phyloP scores from a whole-genome alignment of 1,139 yeast genomes.

The Suhomyces chickasaworum region DNA sequence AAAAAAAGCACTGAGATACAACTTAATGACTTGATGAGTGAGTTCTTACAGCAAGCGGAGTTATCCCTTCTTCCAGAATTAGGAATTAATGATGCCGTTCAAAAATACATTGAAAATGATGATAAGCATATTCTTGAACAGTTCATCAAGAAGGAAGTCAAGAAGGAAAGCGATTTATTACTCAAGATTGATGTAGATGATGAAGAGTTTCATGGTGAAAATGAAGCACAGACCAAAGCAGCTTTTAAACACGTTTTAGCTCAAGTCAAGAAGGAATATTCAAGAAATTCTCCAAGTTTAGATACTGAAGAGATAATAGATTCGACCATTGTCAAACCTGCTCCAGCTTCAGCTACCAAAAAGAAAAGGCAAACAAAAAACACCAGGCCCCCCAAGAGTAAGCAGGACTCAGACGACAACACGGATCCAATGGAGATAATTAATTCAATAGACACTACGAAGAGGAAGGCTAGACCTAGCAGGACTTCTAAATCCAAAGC shows the following conservation, averaged over 20 bases:
- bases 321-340: background rate
- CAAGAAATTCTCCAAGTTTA: conserved; percentile 1
- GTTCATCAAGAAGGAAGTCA: conserved; percentile 69
- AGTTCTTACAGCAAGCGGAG: conserved; percentile 61
- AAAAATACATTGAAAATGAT: conserved; percentile 75
- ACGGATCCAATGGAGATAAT: too few relatives aligned
- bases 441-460: background rate
- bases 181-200: conserved; percentile 45
- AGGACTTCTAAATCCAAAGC: conserved; percentile 10
- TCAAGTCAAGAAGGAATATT: conserved; percentile 26
- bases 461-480: conserved; percentile 2
- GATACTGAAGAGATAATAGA: background rate
- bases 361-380: too few relatives aligned
- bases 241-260: conserved; percentile 34
- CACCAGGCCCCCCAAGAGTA: background rate
- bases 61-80: conserved; percentile 72
- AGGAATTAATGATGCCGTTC: conserved; percentile 75
- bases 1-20: conserved; percentile 40
- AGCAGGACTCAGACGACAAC: background rate
- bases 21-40: conserved; percentile 62
- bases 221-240: conserved; percentile 29
- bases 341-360: background rate
- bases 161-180: conserved; percentile 60
- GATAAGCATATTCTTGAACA: conserved; percentile 71
- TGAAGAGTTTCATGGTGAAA: conserved; percentile 34